Base-by-base conservation (phyloP, 495 filamentous ascomycete genomes). In the Chaetomidium leptoderma region DNA sequence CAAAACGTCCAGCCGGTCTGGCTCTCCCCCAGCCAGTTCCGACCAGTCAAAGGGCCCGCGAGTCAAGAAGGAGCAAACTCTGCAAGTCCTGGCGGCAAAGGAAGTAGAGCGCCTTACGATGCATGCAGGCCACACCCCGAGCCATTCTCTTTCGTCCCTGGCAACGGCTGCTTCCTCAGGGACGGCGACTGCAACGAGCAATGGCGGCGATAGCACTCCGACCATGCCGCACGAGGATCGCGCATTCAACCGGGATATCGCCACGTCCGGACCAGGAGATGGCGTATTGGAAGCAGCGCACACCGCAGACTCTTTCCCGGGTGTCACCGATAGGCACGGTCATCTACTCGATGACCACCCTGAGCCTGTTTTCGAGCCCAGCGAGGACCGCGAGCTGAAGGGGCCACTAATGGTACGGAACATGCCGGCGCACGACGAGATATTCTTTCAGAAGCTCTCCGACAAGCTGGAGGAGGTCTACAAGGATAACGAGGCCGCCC, bases 101-200 rank as follows among this genome's bases (percentile, higher is more conserved):
- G 76, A 72, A 51, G 63, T 66, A 19, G 66, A 64, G 32, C 70
- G 76, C 33, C 73, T 78, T 17, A 78, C 66, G 1, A 78, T 79
- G 74, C 74, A 78, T 44, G 76, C 76, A 10, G 76, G 76, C 24
- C 74, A 79, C 49, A 78, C 75, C 1, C 76, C 76, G 16, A 76
- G 67, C 39, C 76, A 77, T 50, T 77, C 75, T 5, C 67, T 78
- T 43, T 76, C 73, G 13, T 54, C 72, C 3, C 24, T 78, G 8
- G 67, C 74, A 6, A 76, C 75, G 5, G 65, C 68, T 6, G 52
- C 69, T 0, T 71, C 69, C 24, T 73, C 72, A 0, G 66, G 60
- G 7, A 67, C 51, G 26, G 62, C 66, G 1, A 75, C 75, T 37
- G 66, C 68, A 14, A 63, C 64, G 45, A 75, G 71, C 63, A 72